Conservation (phyloP, 2,329 filamentous ascomycete genomes). For the Pseudogymnoascus sp. region DNA sequence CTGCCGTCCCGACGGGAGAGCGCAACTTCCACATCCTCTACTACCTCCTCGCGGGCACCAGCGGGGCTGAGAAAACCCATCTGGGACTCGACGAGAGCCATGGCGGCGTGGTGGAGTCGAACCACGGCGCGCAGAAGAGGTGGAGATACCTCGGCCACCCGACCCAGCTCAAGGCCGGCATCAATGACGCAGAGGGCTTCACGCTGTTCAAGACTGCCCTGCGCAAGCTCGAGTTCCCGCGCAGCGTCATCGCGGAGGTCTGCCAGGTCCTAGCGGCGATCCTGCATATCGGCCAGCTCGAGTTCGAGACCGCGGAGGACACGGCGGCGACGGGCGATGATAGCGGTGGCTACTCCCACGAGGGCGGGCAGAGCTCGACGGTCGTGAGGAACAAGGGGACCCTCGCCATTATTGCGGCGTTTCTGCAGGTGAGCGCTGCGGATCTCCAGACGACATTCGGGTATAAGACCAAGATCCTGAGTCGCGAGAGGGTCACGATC, state of each 20-base stretch:
- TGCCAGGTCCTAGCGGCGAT: constrained; percentile 92
- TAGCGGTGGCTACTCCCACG: constrained; percentile 91
- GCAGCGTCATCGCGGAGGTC: constrained; percentile 90
- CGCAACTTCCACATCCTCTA: constrained; percentile 95
- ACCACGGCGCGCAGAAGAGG: constrained; percentile 54
- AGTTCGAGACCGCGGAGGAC: constrained; percentile 75
- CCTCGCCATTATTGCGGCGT: constrained; percentile 79
- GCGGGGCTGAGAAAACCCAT: constrained; percentile 80
- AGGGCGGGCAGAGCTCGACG: constrained; percentile 79
- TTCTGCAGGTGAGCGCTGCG: constrained; percentile 72
- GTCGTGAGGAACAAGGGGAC: constrained; percentile 91
- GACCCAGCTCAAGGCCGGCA: constrained; percentile 91
- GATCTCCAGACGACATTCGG: constrained; percentile 83
- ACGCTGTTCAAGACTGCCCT: constrained; percentile 95
- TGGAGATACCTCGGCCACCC: constrained; percentile 97
- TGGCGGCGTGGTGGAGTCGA: constrained; percentile 43
- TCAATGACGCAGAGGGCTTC: constrained; percentile 93
- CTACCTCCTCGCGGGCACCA: constrained; percentile 89
- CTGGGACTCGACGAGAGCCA: constrained; percentile 45
- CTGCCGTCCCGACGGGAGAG: constrained; percentile 88
- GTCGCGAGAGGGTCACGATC: constrained; percentile 93
- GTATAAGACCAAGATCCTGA: constrained; percentile 94
- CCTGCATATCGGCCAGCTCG: constrained; percentile 93
- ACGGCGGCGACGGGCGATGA: constrained; percentile 78
- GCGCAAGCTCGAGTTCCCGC: constrained; percentile 86